Evolutionary conservation across 2,329 filamentous ascomycete genomes (phyloP).

Genomic region (Fusarium denticulatum): DNA sequence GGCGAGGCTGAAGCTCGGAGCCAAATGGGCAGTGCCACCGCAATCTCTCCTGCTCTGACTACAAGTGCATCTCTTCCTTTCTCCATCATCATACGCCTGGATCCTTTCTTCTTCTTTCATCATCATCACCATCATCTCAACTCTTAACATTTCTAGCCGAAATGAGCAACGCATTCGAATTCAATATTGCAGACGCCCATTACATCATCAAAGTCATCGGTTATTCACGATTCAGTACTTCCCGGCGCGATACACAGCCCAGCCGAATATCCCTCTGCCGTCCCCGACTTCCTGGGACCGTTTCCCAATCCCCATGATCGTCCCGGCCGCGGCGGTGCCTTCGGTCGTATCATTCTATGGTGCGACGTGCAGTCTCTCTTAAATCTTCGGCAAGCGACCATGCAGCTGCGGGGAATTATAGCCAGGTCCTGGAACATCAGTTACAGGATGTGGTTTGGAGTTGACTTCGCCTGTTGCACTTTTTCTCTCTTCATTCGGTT

Average conservation of each 20-base stretch:
- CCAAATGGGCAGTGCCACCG: neutral
- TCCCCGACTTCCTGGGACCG: neutral
- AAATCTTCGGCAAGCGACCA: constrained; percentile 44
- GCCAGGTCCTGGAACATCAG: constrained; percentile 20
- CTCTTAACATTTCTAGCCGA: neutral
- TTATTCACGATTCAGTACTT: neutral
- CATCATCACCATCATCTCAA: neutral
- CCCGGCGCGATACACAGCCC: neutral
- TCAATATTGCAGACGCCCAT: rapidly evolving
- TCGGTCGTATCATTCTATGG: neutral
- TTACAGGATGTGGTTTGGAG: no score
- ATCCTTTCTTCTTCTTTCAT: rapidly evolving
- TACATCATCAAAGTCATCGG: neutral
- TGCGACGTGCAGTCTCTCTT: constrained; percentile 48
- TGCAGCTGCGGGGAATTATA: constrained; percentile 36
- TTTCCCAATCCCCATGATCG: rapidly evolving
- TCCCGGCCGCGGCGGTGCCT: no score
- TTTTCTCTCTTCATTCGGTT: neutral
- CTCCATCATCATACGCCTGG: rapidly evolving
- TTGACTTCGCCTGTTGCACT: neutral
- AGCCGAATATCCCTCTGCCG: neutral
- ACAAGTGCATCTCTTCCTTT: neutral
- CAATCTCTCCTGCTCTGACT: neutral
- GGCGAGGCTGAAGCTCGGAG: no score
- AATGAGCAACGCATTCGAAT: neutral